Evolutionary conservation across 768 basidiomycete species (phyloP).

Genomic region (Rhodotorula paludigena): DNA sequence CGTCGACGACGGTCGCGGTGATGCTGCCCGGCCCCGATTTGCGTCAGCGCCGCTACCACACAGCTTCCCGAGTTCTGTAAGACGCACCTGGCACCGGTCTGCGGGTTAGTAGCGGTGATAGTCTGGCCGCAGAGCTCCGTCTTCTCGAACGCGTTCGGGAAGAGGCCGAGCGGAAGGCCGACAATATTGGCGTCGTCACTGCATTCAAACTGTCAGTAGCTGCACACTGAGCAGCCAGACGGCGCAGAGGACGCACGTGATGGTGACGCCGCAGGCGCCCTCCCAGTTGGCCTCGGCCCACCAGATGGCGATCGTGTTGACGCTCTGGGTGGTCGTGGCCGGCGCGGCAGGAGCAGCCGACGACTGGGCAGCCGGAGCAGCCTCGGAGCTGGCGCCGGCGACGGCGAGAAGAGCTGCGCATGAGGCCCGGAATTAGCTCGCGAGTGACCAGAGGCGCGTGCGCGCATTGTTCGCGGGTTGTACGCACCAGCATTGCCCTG

Average conservation of each 20-base stretch:
- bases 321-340: too few species aligned
- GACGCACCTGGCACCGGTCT: background rate
- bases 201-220: too few species aligned
- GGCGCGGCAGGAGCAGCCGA: background rate
- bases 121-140: constrained; percentile 7
- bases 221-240: background rate
- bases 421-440: background rate
- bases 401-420: background rate
- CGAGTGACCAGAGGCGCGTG: background rate
- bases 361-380: background rate
- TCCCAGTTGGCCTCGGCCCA: constrained; percentile 15
- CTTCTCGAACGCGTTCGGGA: background rate
- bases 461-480: too few species aligned
- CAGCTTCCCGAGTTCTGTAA: too few species aligned
- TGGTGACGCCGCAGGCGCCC: constrained; percentile 2
- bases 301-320: constrained; percentile 21
- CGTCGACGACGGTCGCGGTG: constrained; percentile 13
- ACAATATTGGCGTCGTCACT: background rate
- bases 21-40: background rate
- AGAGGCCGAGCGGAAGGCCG: constrained; percentile 14
- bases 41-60: too few species aligned
- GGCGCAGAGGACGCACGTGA: constrained; percentile 4
- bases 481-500: background rate
- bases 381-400: background rate
- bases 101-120: background rate